Evolutionary conservation across 805 yeast species (phyloP).

Genomic region (Dipodascopsis uninucleata): DNA sequence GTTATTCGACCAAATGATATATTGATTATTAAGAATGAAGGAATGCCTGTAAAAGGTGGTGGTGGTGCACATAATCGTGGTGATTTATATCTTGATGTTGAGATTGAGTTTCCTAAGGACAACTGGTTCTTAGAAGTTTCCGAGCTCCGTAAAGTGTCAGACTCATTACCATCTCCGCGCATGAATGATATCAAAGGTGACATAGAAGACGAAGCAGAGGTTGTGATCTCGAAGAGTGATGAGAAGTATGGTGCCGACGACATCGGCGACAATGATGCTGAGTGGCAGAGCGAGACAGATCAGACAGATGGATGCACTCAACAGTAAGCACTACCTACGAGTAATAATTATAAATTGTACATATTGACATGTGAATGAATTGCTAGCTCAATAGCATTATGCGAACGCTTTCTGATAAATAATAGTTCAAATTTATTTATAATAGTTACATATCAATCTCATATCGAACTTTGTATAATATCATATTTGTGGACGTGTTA

Average conservation of each 20-base stretch:
- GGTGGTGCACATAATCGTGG: slow-evolving; percentile 48
- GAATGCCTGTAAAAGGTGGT: slow-evolving; percentile 63
- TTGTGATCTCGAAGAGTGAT: slow-evolving; percentile 2
- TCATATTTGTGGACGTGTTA: too few relatives aligned
- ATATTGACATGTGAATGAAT: too few relatives aligned
- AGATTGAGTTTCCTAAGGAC: slow-evolving; percentile 77
- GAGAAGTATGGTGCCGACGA: slow-evolving; percentile 27
- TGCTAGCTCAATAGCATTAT: too few relatives aligned
- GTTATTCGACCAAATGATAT: slow-evolving; percentile 75
- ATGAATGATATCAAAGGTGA: slow-evolving; percentile 3
- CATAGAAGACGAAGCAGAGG: slow-evolving; percentile 16
- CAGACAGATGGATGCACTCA: slow-evolving; percentile 9
- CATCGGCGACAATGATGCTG: slow-evolving; percentile 22
- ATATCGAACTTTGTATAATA: too few relatives aligned
- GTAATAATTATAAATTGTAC: too few relatives aligned
- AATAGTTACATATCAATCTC: too few relatives aligned
- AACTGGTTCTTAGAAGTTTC: slow-evolving; percentile 76
- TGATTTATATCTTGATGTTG: slow-evolving; percentile 65
- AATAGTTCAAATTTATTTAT: too few relatives aligned
- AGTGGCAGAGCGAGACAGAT: not conserved
- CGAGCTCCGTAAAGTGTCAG: slow-evolving; percentile 42
- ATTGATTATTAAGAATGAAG: slow-evolving; percentile 64
- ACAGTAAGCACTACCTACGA: too few relatives aligned
- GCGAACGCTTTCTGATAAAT: too few relatives aligned
- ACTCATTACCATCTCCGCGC: slow-evolving; percentile 30